phyloP scores from a whole-genome alignment of 306 rosid genomes.

The Inga leiocalycina region DNA sequence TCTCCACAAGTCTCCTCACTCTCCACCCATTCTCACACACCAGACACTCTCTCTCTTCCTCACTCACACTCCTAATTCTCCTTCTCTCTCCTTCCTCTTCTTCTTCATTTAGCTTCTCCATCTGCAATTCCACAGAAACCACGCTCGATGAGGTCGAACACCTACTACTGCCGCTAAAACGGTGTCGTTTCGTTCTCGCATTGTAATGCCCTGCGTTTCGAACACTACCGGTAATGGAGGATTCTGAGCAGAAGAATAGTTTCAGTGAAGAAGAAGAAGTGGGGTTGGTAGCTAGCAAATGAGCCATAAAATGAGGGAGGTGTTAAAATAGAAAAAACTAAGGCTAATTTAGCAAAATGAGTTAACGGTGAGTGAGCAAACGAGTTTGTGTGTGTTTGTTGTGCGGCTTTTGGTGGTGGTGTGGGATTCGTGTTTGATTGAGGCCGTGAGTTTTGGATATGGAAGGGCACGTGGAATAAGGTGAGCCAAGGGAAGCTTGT shows the following conservation, averaged over 20 bases:
- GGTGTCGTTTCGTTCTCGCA: slow-evolving; percentile 9
- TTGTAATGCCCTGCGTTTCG: slow-evolving; percentile 31
- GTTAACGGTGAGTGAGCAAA: not conserved
- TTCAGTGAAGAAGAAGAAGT: slow-evolving; percentile 36
- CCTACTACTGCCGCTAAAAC: not conserved
- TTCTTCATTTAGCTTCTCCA: slow-evolving; percentile 15
- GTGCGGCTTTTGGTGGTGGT: slow-evolving; percentile 18
- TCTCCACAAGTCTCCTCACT: slow-evolving; percentile 60
- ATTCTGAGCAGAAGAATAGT: slow-evolving; percentile 29
- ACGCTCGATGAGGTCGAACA: slow-evolving; percentile 29
- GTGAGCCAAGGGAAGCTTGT: slow-evolving; percentile 33
- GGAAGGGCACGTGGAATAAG: slow-evolving; percentile 38
- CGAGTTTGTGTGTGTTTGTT: not conserved
- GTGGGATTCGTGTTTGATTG: not conserved
- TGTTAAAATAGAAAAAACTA: not conserved
- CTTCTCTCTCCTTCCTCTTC: not conserved
- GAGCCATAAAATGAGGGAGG: slow-evolving; percentile 44
- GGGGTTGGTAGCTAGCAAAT: slow-evolving; percentile 48
- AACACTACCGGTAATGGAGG: slow-evolving; percentile 10
- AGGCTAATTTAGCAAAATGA: not conserved
- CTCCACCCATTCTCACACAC: slow-evolving; percentile 74
- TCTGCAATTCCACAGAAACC: slow-evolving; percentile 36
- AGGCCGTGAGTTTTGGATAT: slow-evolving; percentile 20
- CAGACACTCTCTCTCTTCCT: slow-evolving; percentile 39
- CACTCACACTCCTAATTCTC: not conserved